A percentile compares a stretch with the other conserved stretches of the same genome.
These are phyloP conservation scores for Aspergillus nomiae DNA, from an alignment of 2,329 filamentous ascomycete genomes.

Conservation along the genomic window DNA sequence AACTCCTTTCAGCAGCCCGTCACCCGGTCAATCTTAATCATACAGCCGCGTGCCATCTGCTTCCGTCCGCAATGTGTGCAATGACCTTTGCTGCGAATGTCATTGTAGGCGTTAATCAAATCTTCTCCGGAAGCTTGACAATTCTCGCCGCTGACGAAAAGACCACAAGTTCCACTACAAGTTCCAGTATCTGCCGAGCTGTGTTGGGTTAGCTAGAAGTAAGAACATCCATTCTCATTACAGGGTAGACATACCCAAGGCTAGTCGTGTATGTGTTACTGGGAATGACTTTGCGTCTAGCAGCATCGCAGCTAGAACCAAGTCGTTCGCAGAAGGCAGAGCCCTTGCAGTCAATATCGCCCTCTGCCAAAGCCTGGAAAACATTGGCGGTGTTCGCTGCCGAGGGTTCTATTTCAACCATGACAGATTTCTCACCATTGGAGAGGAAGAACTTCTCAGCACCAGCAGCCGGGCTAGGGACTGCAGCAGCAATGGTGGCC, in stretches of 20 bases:
- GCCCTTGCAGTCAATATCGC: constrained; percentile 9
- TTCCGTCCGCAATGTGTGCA: constrained; percentile 6
- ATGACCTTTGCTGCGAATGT: not conserved
- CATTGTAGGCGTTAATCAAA: constrained; percentile 3
- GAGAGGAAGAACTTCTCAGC: constrained; percentile 4
- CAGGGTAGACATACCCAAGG: not conserved
- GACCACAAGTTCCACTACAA: constrained; percentile 9
- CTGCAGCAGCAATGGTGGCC: constrained; percentile 5
- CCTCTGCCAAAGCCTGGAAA: not conserved
- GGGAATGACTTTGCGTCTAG: constrained; percentile 2
- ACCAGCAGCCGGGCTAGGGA: not conserved
- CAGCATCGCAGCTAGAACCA: constrained; percentile 5
- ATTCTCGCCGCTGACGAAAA: constrained; percentile 3
- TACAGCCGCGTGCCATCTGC: not conserved
- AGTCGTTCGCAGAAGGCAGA: constrained; percentile 9
- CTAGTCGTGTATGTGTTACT: constrained; percentile 7
- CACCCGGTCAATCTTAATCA: constrained; percentile 9
- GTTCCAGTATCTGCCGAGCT: constrained; percentile 1
- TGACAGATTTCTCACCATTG: constrained; percentile 9
- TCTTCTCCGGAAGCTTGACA: constrained; percentile 1
- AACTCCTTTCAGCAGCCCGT: constrained; percentile 6
- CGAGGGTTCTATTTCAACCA: constrained; percentile 4
- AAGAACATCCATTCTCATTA: not conserved
- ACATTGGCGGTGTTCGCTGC: not conserved
- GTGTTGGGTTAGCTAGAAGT: not conserved